Evolutionary conservation across 2,329 filamentous ascomycete genomes (phyloP), one percentile per base, ranked within the genome.

Genomic region (Hypoxylon rubiginosum): DNA sequence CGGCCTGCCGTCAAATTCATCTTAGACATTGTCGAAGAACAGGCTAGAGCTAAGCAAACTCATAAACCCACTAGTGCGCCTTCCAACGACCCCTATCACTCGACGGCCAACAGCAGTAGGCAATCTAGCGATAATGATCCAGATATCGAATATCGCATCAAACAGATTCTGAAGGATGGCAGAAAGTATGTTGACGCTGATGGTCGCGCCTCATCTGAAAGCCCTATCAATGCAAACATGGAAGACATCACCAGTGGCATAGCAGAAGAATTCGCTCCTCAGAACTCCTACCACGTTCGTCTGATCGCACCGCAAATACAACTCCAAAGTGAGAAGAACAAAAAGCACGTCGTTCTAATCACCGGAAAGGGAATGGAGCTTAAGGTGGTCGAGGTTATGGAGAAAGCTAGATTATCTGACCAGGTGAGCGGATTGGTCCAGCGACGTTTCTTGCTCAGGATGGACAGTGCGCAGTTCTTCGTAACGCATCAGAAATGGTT

Each of bases 381-480:
- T 61, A 98, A 98, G 82, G 92, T 99, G 10, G 88, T 99, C 19
- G 95, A 97, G 71, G 95, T 99, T 73, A 97, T 98, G 92, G 96
- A 99, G 81, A 97, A 97, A 79, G 91, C 94, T 74, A 88, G 96
- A 66, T 88, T 98, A 61, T 94, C 90, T 51, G 96, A 99, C 77
- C 91, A 92, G 72, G 94, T 99, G 74, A 97, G 93, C 74, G 97
- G 96, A 58, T 86, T 99, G 49, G 95, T 99, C 1, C 97, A 99
- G 77, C 91, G 94, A 39, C 91, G 96, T 7, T 97, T 98, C 82
- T 88, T 94, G 28, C 90, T 97, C 68, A 93, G 94, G 71, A 97
- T 98, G 92, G 96, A 99, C 80, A 97, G 95, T 76, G 91, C 97
- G 28, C 96, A 99, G 78, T 97, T 99, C 80, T 99, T 99, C 72